Evolutionary conservation across 345 rosid species (phyloP), one percentile per base, ranked within the genome.

Genomic region (Pistacia integerrima): DNA sequence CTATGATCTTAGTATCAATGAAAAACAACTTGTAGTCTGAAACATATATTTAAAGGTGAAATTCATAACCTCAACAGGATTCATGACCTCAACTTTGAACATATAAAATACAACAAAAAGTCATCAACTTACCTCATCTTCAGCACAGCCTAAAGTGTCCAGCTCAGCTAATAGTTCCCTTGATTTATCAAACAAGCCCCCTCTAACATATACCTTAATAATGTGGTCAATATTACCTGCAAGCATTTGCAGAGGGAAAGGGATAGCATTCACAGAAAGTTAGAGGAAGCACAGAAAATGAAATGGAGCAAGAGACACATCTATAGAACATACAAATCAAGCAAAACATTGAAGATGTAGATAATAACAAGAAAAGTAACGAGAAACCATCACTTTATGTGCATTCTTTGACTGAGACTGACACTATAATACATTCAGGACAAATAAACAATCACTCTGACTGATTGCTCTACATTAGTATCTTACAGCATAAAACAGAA

Each of bases 201-300:
- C 97, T 88, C 89, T 88, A 28, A 90, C 90, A 78, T 95, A 95
- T 25, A 87, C 99, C 83, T 95, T 44, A 95, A 82, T 78, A 93
- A 73, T 64, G 98, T 95, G 69, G 99, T 95, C 88, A 91, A 76
- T 75, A 90, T 85, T 73, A 95, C 96, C 99, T 95, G 91, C 74
- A 85, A 77, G 63, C 65, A 74, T 73, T 72, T 80, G 58, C 64
- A 79, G 64, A 56, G 51, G 25, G 36, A 70, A 70, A 76, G 58
- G 51, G 17, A 81, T 8, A 5, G 41, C 14, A 36, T 54, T 44
- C 11, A 66, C 20, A 72, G n/a, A 5, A 36, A 75, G 41, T 52
- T 60, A 46, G 61, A 57, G 11, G 13, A 63, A 74, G 20, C 49
- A 74, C 13, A 49, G 2, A 9, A 44, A 57, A 22, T 22, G n/a